Conservation (phyloP, 2,329 filamentous ascomycete species). For the Phialophora expanda region DNA sequence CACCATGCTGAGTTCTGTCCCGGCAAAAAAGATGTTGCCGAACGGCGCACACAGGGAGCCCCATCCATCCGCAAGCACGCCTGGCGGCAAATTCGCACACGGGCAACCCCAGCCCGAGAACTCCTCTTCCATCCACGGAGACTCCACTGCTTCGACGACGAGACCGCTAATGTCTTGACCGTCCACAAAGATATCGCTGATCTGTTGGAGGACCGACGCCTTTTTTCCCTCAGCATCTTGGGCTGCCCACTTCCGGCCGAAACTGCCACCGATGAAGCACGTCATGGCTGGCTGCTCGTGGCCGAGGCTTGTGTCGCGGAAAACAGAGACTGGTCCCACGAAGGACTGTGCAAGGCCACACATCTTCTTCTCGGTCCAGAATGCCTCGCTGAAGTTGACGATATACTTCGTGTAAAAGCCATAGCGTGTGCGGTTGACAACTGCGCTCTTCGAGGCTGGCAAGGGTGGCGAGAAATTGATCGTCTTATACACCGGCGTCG, state of each 20-base stretch:
- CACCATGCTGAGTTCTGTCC: conserved; percentile 59
- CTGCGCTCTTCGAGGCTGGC: conserved; percentile 48
- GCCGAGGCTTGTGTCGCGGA: conserved; percentile 48
- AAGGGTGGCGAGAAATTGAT: conserved; percentile 58
- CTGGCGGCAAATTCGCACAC: conserved; percentile 47
- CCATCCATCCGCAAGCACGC: conserved; percentile 46
- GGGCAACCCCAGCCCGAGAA: conserved; percentile 51
- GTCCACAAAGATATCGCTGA: conserved; percentile 42
- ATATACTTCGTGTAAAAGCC: conserved; percentile 62
- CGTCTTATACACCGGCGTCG: conserved; percentile 53
- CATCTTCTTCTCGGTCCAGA: conserved; percentile 49
- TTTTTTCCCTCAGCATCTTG: conserved; percentile 36
- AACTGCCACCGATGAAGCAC: conserved; percentile 49
- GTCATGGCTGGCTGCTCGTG: conserved; percentile 44
- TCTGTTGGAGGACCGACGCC: conserved; percentile 43
- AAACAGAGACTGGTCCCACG: conserved; percentile 48
- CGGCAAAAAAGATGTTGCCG: conserved; percentile 58
- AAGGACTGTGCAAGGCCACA: conserved; percentile 50
- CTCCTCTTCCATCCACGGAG: conserved; percentile 48
- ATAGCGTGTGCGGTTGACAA: conserved; percentile 46
- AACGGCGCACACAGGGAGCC: conserved; percentile 46
- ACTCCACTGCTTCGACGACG: conserved; percentile 40
- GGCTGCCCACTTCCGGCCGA: conserved; percentile 46
- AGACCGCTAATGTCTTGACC: conserved; percentile 27
- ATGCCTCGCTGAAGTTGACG: conserved; percentile 50